Conservation (phyloP, 1,284 basidiomycete species). For the Afroboletus lepidellus region DNA sequence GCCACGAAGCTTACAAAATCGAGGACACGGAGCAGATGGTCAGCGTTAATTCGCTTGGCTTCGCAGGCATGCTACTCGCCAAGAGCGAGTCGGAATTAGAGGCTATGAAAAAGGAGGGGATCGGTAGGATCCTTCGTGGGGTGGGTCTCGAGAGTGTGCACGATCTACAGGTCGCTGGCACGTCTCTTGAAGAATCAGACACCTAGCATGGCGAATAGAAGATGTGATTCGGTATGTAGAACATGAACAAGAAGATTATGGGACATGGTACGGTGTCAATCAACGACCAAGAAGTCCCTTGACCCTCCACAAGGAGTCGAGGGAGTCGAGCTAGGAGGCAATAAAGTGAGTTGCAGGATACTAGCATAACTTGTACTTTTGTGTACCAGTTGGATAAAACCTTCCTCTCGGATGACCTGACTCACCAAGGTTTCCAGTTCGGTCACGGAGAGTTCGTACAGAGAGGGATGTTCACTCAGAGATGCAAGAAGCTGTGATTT, state of each 20-base stretch:
- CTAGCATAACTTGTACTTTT: neutral
- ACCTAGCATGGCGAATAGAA: constrained; percentile 2
- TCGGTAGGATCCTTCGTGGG: constrained; percentile 56
- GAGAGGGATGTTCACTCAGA: constrained; percentile 39
- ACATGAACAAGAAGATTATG: neutral
- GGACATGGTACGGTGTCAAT: constrained; percentile 1
- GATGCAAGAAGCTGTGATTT: constrained; percentile 35
- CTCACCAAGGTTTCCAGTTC: constrained; percentile 49
- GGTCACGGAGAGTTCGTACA: constrained; percentile 47
- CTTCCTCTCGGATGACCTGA: constrained; percentile 55
- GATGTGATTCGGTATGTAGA: neutral
- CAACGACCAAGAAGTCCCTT: constrained; percentile 38
- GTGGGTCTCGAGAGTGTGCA: constrained; percentile 66
- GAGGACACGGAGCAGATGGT: constrained; percentile 52
- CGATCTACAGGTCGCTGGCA: constrained; percentile 53
- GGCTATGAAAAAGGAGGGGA: constrained; percentile 58
- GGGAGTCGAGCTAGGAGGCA: constrained; percentile 38
- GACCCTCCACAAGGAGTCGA: constrained; percentile 38
- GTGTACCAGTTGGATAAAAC: constrained; percentile 49
- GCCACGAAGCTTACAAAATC: constrained; percentile 53
- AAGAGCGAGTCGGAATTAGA: constrained; percentile 74
- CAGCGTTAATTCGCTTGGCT: constrained; percentile 83
- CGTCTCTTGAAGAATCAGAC: constrained; percentile 30
- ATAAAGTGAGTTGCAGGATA: constrained; percentile 19
- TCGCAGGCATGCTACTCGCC: constrained; percentile 81